Evolutionary conservation across 2,329 filamentous ascomycete species (phyloP).

Genomic region (Alternaria gaisen): DNA sequence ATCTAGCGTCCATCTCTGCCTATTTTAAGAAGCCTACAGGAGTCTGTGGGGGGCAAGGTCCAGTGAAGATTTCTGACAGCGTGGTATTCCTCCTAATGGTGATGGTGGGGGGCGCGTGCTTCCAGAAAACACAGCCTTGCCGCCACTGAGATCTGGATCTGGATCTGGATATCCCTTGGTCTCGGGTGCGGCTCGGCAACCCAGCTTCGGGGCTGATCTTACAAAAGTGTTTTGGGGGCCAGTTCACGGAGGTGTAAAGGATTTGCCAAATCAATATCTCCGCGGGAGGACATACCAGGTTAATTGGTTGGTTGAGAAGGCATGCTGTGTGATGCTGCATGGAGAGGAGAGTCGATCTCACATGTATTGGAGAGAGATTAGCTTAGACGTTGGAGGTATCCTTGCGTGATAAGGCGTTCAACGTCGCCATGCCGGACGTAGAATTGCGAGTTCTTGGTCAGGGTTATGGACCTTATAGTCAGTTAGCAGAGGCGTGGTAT

Average conservation of each 20-base stretch:
- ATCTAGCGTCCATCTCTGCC: neutral
- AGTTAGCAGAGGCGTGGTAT: neutral
- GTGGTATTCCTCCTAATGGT: neutral
- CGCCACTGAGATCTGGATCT: neutral
- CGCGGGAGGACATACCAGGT: neutral
- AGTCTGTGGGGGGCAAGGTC: neutral
- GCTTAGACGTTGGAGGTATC: constrained; percentile 89
- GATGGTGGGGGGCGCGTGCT: constrained; percentile 1
- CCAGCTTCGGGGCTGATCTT: constrained; percentile 1
- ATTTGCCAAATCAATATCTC: neutral
- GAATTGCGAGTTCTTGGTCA: constrained; percentile 98
- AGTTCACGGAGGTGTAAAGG: neutral
- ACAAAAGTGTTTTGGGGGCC: neutral
- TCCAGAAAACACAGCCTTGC: constrained; percentile 1
- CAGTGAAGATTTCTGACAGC: neutral
- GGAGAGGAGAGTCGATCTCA: neutral
- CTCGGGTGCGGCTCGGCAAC: constrained; percentile 5
- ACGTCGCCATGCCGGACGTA: constrained; percentile 97
- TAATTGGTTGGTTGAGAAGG: neutral
- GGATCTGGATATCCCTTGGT: constrained; percentile 12
- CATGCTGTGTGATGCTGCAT: neutral
- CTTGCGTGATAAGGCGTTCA: constrained; percentile 90
- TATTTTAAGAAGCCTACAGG: constrained; percentile 5
- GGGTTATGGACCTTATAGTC: constrained; percentile 78
- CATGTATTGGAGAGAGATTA: constrained; percentile 57